Evolutionary conservation across 768 basidiomycete genomes (phyloP).

Genomic region (Serendipita sp.): DNA sequence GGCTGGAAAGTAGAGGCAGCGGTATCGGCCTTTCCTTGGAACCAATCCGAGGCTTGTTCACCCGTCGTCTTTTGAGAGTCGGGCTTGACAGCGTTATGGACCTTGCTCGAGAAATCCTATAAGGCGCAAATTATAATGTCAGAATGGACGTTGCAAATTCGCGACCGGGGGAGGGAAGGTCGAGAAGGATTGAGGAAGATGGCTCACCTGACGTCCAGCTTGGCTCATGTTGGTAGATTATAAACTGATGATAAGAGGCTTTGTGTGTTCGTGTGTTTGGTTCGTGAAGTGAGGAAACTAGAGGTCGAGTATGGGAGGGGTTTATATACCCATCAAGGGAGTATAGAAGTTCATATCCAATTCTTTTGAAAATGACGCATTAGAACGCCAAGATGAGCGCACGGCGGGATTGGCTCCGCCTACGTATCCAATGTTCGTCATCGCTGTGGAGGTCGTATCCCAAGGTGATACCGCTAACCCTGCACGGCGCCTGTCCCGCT

Average conservation of each 20-base stretch:
- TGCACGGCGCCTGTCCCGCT: too few species aligned
- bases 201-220: background rate
- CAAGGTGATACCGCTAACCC: too few species aligned
- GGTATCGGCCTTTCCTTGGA: conserved; percentile 16
- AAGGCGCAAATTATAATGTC: background rate
- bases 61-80: conserved; percentile 15
- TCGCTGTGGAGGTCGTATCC: too few species aligned
- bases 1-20: conserved; percentile 14
- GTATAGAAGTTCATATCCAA: background rate
- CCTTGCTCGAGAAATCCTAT: background rate
- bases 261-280: background rate
- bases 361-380: too few species aligned
- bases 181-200: too few species aligned
- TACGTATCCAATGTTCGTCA: too few species aligned
- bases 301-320: background rate
- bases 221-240: background rate
- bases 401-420: too few species aligned
- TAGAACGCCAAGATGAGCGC: too few species aligned
- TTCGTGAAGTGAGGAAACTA: background rate
- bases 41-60: conserved; percentile 45
- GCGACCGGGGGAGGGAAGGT: background rate
- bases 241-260: background rate
- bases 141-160: background rate
- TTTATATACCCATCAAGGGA: background rate
- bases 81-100: conserved; percentile 11